phyloP scores from a whole-genome alignment of 1,139 yeast genomes.

The Torulaspora globosa region DNA sequence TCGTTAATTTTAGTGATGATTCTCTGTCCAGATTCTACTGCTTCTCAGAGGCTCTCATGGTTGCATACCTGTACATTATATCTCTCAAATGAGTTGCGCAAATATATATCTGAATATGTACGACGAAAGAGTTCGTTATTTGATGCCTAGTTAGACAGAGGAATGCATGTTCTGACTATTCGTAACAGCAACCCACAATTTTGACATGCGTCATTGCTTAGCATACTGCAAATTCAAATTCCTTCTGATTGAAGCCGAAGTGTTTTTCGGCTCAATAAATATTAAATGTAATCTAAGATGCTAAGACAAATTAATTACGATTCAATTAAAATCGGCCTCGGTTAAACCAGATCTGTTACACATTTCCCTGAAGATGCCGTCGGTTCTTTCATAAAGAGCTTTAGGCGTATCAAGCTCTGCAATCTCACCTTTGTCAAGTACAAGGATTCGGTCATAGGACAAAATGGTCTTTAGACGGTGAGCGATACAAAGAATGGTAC shows the following conservation, averaged over 20 bases:
- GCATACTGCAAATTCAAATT: no score
- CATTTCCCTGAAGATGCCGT: slow-evolving; percentile 56
- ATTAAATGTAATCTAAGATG: neutral
- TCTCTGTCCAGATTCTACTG: neutral
- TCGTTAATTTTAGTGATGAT: slow-evolving; percentile 17
- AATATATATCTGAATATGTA: slow-evolving; percentile 10
- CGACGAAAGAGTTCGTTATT: slow-evolving; percentile 7
- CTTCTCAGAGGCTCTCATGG: slow-evolving; percentile 13
- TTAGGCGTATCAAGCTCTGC: slow-evolving; percentile 57
- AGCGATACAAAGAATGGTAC: slow-evolving; percentile 76
- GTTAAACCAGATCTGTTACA: slow-evolving; percentile 54
- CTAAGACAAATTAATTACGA: no score
- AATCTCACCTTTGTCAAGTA: slow-evolving; percentile 59
- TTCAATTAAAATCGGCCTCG: slow-evolving; percentile 37
- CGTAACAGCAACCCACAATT: no score
- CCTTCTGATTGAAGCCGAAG: neutral
- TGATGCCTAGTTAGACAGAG: neutral
- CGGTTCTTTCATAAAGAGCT: slow-evolving; percentile 42
- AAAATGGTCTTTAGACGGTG: slow-evolving; percentile 69
- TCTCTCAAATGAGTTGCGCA: slow-evolving; percentile 11
- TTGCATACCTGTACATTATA: slow-evolving; percentile 23
- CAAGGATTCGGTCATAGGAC: slow-evolving; percentile 61
- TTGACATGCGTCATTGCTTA: no score
- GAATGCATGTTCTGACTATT: no score
- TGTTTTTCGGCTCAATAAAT: neutral